Conservation (phyloP, 169 alveolate species). For the Eimeria brunetti region DNA sequence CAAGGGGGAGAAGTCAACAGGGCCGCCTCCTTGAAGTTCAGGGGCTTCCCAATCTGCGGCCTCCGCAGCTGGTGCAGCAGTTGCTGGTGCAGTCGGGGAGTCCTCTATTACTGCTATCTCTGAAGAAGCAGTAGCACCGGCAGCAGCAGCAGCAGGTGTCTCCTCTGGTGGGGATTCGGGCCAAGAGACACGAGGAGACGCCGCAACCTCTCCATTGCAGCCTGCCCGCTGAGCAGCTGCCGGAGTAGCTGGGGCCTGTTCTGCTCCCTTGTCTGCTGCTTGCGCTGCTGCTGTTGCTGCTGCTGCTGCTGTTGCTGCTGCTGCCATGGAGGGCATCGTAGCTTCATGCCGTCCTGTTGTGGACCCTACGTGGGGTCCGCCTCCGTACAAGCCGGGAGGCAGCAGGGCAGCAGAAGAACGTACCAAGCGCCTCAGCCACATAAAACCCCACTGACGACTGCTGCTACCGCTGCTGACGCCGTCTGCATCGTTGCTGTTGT, state of each 20-base stretch:
- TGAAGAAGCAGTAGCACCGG: neutral
- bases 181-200: neutral
- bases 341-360: constrained; percentile 2
- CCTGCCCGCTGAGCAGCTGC: neutral
- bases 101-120: neutral
- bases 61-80: constrained; percentile 10
- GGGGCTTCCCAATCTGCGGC: neutral
- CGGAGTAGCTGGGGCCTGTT: neutral
- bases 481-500: neutral
- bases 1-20: neutral
- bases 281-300: constrained; percentile 16
- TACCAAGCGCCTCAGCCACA: constrained; percentile 50
- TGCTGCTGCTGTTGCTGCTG: constrained; percentile 1
- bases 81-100: neutral
- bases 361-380: constrained; percentile 14
- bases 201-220: neutral
- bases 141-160: neutral
- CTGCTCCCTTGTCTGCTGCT: neutral
- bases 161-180: neutral
- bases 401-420: constrained; percentile 47
- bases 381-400: constrained; percentile 33
- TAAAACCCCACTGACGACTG: neutral
- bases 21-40: neutral
- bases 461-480: neutral
- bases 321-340: neutral